Evolutionary conservation across 257 asterid species (phyloP).

Genomic region (Scutellaria baicalensis): DNA sequence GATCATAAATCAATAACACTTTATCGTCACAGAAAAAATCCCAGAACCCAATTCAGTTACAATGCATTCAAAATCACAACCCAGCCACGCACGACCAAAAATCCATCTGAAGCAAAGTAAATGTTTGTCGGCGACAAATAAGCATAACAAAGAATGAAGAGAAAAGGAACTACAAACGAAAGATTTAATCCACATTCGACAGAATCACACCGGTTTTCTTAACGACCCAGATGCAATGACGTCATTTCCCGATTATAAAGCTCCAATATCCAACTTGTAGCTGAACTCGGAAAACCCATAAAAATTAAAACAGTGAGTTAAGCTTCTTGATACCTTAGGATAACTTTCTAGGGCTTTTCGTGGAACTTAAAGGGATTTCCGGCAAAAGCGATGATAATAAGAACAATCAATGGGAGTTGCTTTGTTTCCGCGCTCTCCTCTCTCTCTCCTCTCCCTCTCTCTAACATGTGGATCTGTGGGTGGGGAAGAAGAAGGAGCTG

Average conservation of each 20-base stretch:
- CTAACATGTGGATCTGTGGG: neutral
- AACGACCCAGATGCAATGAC: neutral
- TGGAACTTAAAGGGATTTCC: neutral
- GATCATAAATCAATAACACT: neutral
- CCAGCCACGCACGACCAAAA: neutral
- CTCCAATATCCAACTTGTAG: neutral
- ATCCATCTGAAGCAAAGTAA: neutral
- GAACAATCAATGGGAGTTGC: neutral
- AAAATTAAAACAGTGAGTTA: neutral
- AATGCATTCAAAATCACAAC: neutral
- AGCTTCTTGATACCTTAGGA: constrained; percentile 10
- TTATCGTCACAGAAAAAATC: neutral
- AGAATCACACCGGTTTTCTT: neutral
- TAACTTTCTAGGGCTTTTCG: neutral
- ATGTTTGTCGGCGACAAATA: too few relatives aligned
- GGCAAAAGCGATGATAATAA: neutral
- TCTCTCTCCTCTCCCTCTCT: neutral
- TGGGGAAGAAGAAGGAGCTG: neutral
- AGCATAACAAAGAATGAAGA: neutral
- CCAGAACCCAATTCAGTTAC: neutral
- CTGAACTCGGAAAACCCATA: neutral
- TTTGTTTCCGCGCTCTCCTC: too few relatives aligned
- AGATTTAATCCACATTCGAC: neutral
- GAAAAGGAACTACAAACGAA: neutral
- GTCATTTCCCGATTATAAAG: neutral